A percentile compares a stretch with the other conserved stretches of the same genome.
Evolutionary conservation across 805 yeast genomes (phyloP).

Genomic region (Ogataea neopini): DNA sequence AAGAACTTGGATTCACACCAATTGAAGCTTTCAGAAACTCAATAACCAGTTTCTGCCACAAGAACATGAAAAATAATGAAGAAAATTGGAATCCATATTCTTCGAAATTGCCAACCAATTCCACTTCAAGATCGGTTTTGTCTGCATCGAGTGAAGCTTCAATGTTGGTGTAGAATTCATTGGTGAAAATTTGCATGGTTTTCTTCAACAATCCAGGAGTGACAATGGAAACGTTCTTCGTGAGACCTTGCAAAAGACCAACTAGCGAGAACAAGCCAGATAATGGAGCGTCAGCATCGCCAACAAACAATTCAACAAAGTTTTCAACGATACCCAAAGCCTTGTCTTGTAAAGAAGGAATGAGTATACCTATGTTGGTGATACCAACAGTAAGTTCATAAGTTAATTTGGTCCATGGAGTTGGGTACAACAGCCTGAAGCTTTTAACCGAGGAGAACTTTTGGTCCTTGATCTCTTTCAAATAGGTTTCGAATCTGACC

Average conservation of each 20-base stretch:
- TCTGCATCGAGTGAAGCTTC: conserved; percentile 23
- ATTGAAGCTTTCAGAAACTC: conserved; percentile 25
- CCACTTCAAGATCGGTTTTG: conserved; percentile 23
- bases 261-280: conserved; percentile 28
- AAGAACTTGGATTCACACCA: conserved; percentile 12
- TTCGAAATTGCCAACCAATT: conserved; percentile 30
- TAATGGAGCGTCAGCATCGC: not conserved
- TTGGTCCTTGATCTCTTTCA: conserved; percentile 47
- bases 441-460: conserved; percentile 36
- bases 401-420: conserved; percentile 46
- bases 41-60: conserved; percentile 26
- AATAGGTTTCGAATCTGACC: conserved; percentile 46
- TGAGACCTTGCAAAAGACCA: conserved; percentile 34
- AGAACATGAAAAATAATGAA: conserved; percentile 30
- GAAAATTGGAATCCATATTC: conserved; percentile 35
- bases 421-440: conserved; percentile 30
- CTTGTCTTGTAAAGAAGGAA: conserved; percentile 18
- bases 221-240: conserved; percentile 25
- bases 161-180: conserved; percentile 30
- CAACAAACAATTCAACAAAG: conserved; percentile 11
- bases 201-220: conserved; percentile 21
- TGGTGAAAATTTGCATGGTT: conserved; percentile 27
- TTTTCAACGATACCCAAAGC: conserved; percentile 11
- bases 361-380: conserved; percentile 26
- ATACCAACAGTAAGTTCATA: conserved; percentile 37